A percentile compares a stretch with the other conserved stretches of the same genome.
phyloP scores from a whole-genome alignment of 495 filamentous ascomycete species.

The Aspergillus leporis region DNA sequence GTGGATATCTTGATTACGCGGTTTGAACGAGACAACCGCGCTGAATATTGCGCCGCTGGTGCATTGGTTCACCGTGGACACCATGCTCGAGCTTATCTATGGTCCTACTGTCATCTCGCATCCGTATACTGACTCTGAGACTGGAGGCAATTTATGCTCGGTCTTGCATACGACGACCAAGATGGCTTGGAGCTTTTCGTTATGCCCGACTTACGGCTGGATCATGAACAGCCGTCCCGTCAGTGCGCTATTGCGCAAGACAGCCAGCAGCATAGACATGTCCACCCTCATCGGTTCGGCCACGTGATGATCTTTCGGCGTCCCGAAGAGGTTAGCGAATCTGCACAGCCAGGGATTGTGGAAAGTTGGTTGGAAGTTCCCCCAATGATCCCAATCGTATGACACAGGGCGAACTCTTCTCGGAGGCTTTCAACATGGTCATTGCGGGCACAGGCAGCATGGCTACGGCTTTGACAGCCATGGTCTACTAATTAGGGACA shows the following conservation, averaged over 20 bases:
- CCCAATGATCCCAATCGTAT: slow-evolving; percentile 15
- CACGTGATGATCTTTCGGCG: slow-evolving; percentile 6
- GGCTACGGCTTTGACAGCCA: slow-evolving; percentile 16
- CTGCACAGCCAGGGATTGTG: slow-evolving; percentile 17
- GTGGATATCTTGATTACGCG: slow-evolving; percentile 13
- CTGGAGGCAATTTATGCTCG: slow-evolving; percentile 3
- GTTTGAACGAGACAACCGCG: slow-evolving; percentile 5
- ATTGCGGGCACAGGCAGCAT: slow-evolving; percentile 22
- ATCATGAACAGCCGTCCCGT: slow-evolving; percentile 18
- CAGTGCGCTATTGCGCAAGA: slow-evolving; percentile 4
- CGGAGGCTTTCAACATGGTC: slow-evolving; percentile 19
- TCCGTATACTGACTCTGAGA: slow-evolving; percentile 15
- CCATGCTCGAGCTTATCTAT: slow-evolving; percentile 20
- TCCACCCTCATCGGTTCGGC: slow-evolving; percentile 9
- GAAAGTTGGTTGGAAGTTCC: slow-evolving; percentile 20
- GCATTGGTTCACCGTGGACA: slow-evolving; percentile 18
- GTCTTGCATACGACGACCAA: slow-evolving; percentile 12
- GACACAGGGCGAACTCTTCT: slow-evolving; percentile 13
- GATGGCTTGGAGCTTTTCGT: slow-evolving; percentile 19
- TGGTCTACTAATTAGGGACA: slow-evolving; percentile 18
- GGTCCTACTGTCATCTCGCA: slow-evolving; percentile 15
- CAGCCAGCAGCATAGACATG: slow-evolving; percentile 1
- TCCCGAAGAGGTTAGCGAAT: not conserved
- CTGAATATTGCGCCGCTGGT: slow-evolving; percentile 18
- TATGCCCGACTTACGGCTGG: slow-evolving; percentile 18